phyloP scores from a whole-genome alignment of 306 rosid species.

The Hippophae rhamnoides region DNA sequence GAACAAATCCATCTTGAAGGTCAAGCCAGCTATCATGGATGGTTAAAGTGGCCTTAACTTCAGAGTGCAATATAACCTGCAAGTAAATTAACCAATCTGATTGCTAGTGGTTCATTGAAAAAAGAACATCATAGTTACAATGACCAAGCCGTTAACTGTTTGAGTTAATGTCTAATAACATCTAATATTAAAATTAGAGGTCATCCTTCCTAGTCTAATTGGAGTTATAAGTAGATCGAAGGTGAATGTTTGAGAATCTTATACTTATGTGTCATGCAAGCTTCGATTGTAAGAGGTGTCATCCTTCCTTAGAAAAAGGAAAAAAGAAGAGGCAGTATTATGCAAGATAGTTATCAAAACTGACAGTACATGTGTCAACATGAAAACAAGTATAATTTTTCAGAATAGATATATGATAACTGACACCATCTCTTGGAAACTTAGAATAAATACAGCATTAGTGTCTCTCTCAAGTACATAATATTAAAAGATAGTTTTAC shows the following conservation, averaged over 20 bases:
- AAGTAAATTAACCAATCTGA: constrained; percentile 24
- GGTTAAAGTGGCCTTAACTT: constrained; percentile 78
- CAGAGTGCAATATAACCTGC: constrained; percentile 87
- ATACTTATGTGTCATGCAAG: neutral
- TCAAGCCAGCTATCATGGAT: constrained; percentile 91
- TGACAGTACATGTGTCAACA: no score
- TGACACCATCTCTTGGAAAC: no score
- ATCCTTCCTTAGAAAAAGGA: neutral
- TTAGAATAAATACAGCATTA: no score
- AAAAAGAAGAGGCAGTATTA: no score
- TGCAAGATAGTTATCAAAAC: neutral
- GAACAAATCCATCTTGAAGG: constrained; percentile 95
- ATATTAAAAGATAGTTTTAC: no score
- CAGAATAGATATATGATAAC: no score
- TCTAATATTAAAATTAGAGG: constrained; percentile 4
- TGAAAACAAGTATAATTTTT: no score
- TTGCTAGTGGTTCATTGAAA: no score
- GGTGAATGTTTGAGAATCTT: no score
- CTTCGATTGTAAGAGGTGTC: neutral
- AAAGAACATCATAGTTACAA: no score
- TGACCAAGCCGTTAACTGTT: neutral
- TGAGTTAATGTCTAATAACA: neutral
- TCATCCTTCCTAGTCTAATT: constrained; percentile 3
- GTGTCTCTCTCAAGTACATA: no score
- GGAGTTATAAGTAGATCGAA: no score